phyloP scores from a whole-genome alignment of 2,329 filamentous ascomycete species.

The Scedosporium apiospermum region DNA sequence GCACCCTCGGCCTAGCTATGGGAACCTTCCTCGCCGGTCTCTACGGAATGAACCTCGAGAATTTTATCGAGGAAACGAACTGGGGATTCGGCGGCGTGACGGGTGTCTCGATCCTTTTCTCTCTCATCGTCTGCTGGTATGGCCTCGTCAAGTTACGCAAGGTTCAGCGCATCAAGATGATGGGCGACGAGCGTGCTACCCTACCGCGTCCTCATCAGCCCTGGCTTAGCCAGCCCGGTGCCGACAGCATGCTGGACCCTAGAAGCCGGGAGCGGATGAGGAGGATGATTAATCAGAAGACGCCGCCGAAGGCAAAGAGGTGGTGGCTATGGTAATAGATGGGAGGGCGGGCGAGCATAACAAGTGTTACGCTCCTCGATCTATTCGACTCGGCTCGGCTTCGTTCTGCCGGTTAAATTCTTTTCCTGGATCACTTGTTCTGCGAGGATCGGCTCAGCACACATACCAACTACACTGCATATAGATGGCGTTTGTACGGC shows the following conservation, averaged over 20 bases:
- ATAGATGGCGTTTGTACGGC: conserved; percentile 7
- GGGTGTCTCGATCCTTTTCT: conserved; percentile 59
- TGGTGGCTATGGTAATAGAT: conserved; percentile 9
- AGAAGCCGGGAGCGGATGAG: conserved; percentile 45
- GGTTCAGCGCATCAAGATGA: conserved; percentile 86
- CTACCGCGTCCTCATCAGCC: conserved; percentile 26
- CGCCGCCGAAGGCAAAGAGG: conserved; percentile 23
- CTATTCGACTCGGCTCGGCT: neutral
- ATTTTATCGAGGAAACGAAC: conserved; percentile 92
- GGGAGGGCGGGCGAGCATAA: neutral
- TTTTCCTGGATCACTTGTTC: neutral
- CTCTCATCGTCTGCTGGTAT: conserved; percentile 70
- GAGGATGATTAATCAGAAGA: conserved; percentile 40
- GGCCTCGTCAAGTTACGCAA: conserved; percentile 75
- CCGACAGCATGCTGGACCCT: conserved; percentile 41
- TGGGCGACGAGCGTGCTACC: conserved; percentile 29
- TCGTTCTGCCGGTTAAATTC: neutral
- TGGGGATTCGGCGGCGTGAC: conserved; percentile 76
- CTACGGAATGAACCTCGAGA: conserved; percentile 99
- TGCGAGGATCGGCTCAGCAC: neutral
- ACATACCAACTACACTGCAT: neutral
- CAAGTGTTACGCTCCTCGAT: neutral
- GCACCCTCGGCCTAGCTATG: conserved; percentile 86
- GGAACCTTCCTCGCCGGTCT: conserved; percentile 94
- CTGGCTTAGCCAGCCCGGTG: conserved; percentile 24